Evolutionary conservation across 1,284 basidiomycete species (phyloP), one percentile per base, ranked within the genome.

Genomic region (Athelia psychrophila): DNA sequence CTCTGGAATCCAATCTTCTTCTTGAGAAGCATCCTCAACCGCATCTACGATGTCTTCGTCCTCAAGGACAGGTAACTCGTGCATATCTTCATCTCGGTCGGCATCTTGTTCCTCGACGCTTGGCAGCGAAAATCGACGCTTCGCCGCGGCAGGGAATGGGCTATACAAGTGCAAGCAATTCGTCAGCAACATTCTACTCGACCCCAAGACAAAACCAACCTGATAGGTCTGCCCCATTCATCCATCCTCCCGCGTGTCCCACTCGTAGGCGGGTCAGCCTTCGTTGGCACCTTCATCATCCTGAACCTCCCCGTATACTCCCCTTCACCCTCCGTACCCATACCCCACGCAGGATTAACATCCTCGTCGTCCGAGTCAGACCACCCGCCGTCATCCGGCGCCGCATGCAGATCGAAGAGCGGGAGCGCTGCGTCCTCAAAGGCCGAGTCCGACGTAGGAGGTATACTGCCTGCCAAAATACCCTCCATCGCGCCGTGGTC

Each of bases 291-390:
- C 9, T 62, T 69, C 53, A 82, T 59, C 49, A 75, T 72, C 60
- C 67, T 77, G 68, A 78, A 88, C 40, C 70, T 73, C 3, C 85
- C 87, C 1, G 85, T 88, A 59, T 77, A 88, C 56, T 87, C 83
- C 13, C 85, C 83, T 55, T 79, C 62, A 1, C 68, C 70, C 40
- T 68, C 63, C 10, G 56, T 61, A 2, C 57, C 55, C 27, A 13
- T 13, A 30, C 27, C 27, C 27, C 27, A 30, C 27, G 27, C 27
- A 30, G 27, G 27, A 13, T 30, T 30, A 32, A 35, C 38, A 24
- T 54, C 25, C 18, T 58, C 58, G 38, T 55, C 51, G 13, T 56
- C 56, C 16, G 50, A 54, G 30, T 61, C 56, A 23, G 53, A 49
- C 58, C 54, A 61, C 40, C 32, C 51, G 30, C 52, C 54, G 33